A percentile compares a stretch with the other conserved stretches of the same genome.
These are phyloP conservation scores for Chlorophyllum brunneum DNA, from an alignment of 768 basidiomycete genomes.

Conservation along the genomic window DNA sequence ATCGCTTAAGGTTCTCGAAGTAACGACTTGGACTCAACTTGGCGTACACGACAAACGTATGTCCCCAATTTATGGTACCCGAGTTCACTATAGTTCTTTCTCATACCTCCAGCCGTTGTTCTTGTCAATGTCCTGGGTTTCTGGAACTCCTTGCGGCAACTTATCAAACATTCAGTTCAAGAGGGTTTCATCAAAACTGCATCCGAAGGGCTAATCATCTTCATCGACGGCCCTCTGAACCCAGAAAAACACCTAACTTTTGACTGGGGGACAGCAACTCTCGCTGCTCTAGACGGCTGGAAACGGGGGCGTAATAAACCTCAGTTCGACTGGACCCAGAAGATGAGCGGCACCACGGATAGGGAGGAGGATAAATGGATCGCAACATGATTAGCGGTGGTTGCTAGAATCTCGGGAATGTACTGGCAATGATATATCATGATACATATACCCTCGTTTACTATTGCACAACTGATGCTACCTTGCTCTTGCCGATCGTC, in stretches of 20 bases:
- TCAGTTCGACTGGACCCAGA: constrained; percentile 49
- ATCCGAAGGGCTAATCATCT: constrained; percentile 60
- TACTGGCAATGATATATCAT: neutral
- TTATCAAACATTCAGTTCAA: constrained; percentile 63
- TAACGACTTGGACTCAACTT: constrained; percentile 91
- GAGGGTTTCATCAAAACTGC: constrained; percentile 70
- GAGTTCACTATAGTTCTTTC: neutral
- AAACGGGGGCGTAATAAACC: constrained; percentile 23
- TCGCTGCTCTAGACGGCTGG: constrained; percentile 67
- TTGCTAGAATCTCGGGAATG: neutral
- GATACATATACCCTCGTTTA: neutral
- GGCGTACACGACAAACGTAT: constrained; percentile 83
- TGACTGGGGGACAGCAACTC: constrained; percentile 75
- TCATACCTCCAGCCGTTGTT: constrained; percentile 57
- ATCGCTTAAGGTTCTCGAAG: constrained; percentile 94
- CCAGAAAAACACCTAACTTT: constrained; percentile 49
- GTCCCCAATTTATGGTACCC: constrained; percentile 16
- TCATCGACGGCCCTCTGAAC: constrained; percentile 71
- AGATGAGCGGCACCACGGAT: constrained; percentile 25
- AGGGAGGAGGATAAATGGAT: constrained; percentile 14
- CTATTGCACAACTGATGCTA: constrained; percentile 1
- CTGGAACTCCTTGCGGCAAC: constrained; percentile 76
- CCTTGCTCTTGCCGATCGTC: constrained; percentile 36
- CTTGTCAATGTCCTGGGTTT: constrained; percentile 83
- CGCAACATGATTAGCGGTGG: constrained; percentile 8